A percentile compares a stretch with the other conserved stretches of the same genome.
These are phyloP conservation scores for Podospora pseudopauciseta DNA, from an alignment of 495 filamentous ascomycete species.

Conservation along the genomic window DNA sequence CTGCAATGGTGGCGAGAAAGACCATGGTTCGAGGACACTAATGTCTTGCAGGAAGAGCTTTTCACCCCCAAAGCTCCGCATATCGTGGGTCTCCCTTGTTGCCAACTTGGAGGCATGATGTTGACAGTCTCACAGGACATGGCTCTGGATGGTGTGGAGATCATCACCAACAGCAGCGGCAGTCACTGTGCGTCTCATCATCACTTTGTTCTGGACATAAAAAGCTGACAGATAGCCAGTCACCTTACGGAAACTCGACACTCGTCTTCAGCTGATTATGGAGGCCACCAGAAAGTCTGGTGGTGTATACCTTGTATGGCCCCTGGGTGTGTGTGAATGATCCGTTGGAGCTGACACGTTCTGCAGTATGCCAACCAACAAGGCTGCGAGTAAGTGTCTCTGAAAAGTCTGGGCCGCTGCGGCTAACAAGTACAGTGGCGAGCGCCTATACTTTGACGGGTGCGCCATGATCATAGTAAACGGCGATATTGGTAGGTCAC, in stretches of 20 bases:
- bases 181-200: slow-evolving; percentile 48
- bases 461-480: slow-evolving; percentile 75
- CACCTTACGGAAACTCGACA: slow-evolving; percentile 70
- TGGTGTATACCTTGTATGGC: slow-evolving; percentile 69
- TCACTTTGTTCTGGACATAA: background rate
- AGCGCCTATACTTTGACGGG: slow-evolving; percentile 61
- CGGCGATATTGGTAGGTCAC: slow-evolving; percentile 45
- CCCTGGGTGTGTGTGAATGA: background rate
- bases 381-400: slow-evolving; percentile 65
- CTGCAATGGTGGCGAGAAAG: background rate
- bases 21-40: background rate
- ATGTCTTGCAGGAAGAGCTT: slow-evolving; percentile 56
- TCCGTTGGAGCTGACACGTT: background rate
- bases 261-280: slow-evolving; percentile 67
- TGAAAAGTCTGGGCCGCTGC: background rate
- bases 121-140: slow-evolving; percentile 29
- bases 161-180: slow-evolving; percentile 73
- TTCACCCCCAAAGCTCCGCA: slow-evolving; percentile 64
- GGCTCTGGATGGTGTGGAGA: slow-evolving; percentile 64
- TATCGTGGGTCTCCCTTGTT: slow-evolving; percentile 20
- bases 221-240: slow-evolving; percentile 10
- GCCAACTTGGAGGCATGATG: background rate
- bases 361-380: slow-evolving; percentile 54
- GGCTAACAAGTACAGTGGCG: slow-evolving; percentile 29
- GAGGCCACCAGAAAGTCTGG: slow-evolving; percentile 73